Evolutionary conservation across 192 early-diverging fungal genomes (phyloP).

Genomic region (Helicostylum pulchrum): DNA sequence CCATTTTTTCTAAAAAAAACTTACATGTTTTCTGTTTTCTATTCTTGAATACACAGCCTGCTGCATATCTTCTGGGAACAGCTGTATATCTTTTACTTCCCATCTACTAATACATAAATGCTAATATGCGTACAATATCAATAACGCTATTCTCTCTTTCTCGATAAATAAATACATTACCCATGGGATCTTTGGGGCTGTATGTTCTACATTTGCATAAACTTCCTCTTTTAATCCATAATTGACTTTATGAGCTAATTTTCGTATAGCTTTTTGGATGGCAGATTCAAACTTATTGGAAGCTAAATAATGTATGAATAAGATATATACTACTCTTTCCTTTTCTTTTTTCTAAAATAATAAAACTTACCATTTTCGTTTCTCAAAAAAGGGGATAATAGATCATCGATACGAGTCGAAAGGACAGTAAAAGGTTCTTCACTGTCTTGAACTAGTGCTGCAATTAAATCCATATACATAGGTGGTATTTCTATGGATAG

Average conservation of each 20-base stretch:
- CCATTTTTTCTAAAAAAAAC: neutral
- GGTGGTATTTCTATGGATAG: neutral
- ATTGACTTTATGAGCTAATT: neutral
- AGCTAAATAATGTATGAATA: neutral
- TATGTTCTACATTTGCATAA: neutral
- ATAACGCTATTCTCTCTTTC: neutral
- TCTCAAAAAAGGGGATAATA: conserved; percentile 27
- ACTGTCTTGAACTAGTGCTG: conserved; percentile 19
- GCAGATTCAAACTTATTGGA: neutral
- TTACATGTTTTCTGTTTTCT: conserved; percentile 34
- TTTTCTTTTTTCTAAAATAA: neutral
- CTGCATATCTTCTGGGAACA: conserved; percentile 46
- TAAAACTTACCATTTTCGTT: conserved; percentile 19
- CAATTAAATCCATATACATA: conserved; percentile 9
- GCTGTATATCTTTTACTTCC: conserved; percentile 48
- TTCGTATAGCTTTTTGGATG: neutral
- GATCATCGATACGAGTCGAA: conserved; percentile 20
- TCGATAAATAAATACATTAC: neutral
- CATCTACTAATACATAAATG: conserved; percentile 47
- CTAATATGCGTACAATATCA: neutral
- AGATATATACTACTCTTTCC: neutral
- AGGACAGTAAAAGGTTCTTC: conserved; percentile 22
- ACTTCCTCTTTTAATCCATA: conserved; percentile 4
- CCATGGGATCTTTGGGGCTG: conserved; percentile 5
- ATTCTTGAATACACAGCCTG: conserved; percentile 33